Evolutionary conservation across 805 yeast genomes (phyloP), one percentile per base, ranked within the genome.

Genomic region (Zygosaccharomyces kombuchaensis): DNA sequence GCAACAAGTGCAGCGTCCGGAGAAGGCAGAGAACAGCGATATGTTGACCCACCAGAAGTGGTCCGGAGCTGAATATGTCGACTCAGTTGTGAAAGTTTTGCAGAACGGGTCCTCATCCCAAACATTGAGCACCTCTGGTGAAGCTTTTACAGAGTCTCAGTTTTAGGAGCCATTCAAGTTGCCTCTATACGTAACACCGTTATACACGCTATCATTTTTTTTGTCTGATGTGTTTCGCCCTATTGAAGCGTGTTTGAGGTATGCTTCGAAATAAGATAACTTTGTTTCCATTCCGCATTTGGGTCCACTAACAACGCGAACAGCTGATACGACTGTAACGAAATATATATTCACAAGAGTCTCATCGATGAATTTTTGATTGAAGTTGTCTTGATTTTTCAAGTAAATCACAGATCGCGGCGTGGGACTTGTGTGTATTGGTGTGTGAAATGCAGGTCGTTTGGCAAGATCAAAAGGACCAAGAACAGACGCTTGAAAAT

Each of bases 1-100:
- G 12, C 74, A 75, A 12, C 53, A 69, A 16, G 77, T 78, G 3
- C 84, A 78, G 61, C 58, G 60, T 17, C 62, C 62, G 44, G 82
- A 79, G 56, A 70, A 66, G 51, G 71, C 62, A 14, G 48, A 67
- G 4, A 66, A 68, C 2, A 73, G 80, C 51, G 83, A 78, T 53
- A 72, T 78, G 2, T 62, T 78, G 52, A 79, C 80, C 7, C 84
- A 78, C 53, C 84, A 78, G 57, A 74, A 71, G 51, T 78, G 84
- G 84, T 75, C 80, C 3, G 84, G 84, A 6, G 80, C 80, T n/a
- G 73, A 74, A 54, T 76, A 76, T 53, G 59, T 70, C 25, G 82
- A 78, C 52, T 63, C 70, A 9, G 59, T 76, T 14, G 59, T 73
- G 47, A 66, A 65, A 35, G 59, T 70, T 17, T 70, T 75, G 2